Conservation (phyloP, 108 stramenopile species). For the Cyclotella atomus region DNA sequence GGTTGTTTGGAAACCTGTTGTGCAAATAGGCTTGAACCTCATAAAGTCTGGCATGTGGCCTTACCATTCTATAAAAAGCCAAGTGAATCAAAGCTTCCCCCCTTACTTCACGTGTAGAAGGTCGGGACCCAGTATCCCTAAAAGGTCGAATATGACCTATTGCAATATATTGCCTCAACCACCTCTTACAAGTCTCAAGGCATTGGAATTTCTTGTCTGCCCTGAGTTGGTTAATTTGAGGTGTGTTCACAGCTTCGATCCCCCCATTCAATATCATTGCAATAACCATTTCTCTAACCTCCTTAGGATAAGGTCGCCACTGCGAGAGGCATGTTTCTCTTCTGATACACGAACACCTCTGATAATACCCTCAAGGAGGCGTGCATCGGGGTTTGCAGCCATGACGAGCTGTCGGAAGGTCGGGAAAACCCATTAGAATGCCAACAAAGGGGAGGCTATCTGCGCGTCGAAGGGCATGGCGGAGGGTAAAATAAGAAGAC, state of each 20-base stretch:
- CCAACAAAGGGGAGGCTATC: no score
- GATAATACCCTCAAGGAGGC: not conserved
- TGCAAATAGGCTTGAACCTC: not conserved
- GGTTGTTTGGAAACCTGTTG: not conserved
- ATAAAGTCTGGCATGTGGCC: not conserved
- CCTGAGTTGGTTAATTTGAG: not conserved
- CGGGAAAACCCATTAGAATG: no score
- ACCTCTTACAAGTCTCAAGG: not conserved
- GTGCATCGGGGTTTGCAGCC: no score
- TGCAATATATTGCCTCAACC: not conserved
- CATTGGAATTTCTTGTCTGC: not conserved
- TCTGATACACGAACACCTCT: not conserved
- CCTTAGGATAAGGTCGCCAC: not conserved
- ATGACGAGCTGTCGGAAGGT: no score
- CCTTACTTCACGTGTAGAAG: not conserved
- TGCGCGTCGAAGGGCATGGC: no score
- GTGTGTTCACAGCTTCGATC: not conserved
- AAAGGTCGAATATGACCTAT: not conserved
- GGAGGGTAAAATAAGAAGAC: no score
- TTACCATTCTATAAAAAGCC: constrained; percentile 4
- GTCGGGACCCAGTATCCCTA: not conserved
- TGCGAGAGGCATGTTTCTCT: not conserved
- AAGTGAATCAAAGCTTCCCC: not conserved
- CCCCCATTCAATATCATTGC: not conserved
- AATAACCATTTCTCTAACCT: not conserved